Conservation (phyloP, 2,329 filamentous ascomycete genomes). For the Penicillium decumbens region DNA sequence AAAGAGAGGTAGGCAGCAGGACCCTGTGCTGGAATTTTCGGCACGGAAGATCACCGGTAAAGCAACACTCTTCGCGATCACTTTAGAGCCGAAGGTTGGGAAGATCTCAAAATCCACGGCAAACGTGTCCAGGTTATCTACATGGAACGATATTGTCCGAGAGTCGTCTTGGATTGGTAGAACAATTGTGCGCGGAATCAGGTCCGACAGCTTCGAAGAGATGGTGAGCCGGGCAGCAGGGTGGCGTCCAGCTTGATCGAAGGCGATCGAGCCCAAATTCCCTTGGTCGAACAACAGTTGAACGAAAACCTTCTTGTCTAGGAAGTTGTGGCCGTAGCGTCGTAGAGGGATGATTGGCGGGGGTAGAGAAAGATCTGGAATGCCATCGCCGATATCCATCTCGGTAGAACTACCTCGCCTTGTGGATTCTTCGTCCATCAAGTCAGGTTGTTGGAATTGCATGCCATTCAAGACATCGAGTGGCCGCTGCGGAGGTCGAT, state of each 20-base stretch:
- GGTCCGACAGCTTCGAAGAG: conserved; percentile 89
- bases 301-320: conserved; percentile 94
- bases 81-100: conserved; percentile 93
- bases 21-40: conserved; percentile 67
- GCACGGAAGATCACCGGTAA: conserved; percentile 80
- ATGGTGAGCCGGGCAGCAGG: conserved; percentile 92
- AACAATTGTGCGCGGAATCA: conserved; percentile 94
- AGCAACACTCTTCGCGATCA: conserved; percentile 93
- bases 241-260: conserved; percentile 96
- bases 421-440: conserved; percentile 24
- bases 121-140: conserved; percentile 89
- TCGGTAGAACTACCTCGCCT: conserved; percentile 53
- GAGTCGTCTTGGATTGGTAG: conserved; percentile 95
- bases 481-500: conserved; percentile 26
- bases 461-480: conserved; percentile 35
- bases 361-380: conserved; percentile 84
- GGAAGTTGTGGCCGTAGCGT: conserved; percentile 95
- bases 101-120: conserved; percentile 96
- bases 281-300: conserved; percentile 82
- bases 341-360: conserved; percentile 93
- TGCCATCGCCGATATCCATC: conserved; percentile 71
- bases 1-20: conserved; percentile 82
- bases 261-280: conserved; percentile 66
- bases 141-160: conserved; percentile 87
- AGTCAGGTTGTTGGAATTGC: conserved; percentile 26